A percentile compares a stretch with the other conserved stretches of the same genome.
Evolutionary conservation across 2,329 filamentous ascomycete genomes (phyloP).

Genomic region (Boeremia lycopersici): DNA sequence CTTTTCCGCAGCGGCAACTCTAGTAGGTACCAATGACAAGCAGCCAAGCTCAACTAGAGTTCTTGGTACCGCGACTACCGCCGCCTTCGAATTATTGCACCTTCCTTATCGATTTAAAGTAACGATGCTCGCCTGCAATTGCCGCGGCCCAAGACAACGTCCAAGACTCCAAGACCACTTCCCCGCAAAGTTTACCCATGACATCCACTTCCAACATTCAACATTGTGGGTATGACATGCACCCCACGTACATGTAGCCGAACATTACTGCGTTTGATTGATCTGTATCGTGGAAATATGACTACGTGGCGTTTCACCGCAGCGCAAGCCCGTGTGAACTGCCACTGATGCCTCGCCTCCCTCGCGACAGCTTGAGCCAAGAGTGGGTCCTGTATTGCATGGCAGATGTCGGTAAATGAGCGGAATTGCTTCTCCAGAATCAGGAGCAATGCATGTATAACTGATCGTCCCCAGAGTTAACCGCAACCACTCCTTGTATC

Average conservation of each 20-base stretch:
- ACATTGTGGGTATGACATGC: constrained; percentile 1
- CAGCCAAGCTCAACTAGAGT: constrained; percentile 7
- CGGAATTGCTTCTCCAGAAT: neutral
- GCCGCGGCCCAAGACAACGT: constrained; percentile 17
- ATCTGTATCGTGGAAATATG: constrained; percentile 10
- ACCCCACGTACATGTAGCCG: constrained; percentile 7
- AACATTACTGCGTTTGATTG: constrained; percentile 8
- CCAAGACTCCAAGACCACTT: constrained; percentile 24
- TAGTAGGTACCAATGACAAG: neutral
- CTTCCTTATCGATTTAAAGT: constrained; percentile 10
- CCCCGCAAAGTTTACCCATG: constrained; percentile 23
- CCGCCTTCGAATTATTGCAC: constrained; percentile 1
- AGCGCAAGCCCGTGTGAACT: neutral
- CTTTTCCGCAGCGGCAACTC: neutral
- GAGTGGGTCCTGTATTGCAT: neutral
- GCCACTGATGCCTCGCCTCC: constrained; percentile 2
- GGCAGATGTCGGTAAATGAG: constrained; percentile 7
- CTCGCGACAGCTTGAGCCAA: constrained; percentile 11
- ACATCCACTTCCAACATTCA: constrained; percentile 4
- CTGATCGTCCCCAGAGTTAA: constrained; percentile 5
- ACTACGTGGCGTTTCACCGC: constrained; percentile 1
- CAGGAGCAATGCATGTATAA: constrained; percentile 8
- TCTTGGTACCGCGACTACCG: neutral
- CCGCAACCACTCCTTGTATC: neutral
- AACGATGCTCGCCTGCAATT: constrained; percentile 9